Evolutionary conservation across 1,284 basidiomycete genomes (phyloP).

Genomic region (Apiotrichum montevideense): DNA sequence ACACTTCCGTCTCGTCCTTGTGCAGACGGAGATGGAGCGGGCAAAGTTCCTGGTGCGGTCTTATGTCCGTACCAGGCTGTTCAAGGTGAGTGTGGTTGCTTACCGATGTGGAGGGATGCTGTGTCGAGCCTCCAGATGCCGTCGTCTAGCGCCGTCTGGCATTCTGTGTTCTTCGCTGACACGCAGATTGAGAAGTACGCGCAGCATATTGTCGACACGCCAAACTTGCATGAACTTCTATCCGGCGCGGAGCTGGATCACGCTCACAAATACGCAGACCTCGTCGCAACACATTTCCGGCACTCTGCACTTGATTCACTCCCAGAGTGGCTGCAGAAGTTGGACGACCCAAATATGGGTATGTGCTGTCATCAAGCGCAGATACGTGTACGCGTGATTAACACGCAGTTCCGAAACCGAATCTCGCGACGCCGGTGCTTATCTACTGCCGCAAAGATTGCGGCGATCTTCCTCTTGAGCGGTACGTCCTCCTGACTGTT

Average conservation of each 20-base stretch:
- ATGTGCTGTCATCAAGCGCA: constrained; percentile 13
- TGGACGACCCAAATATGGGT: constrained; percentile 58
- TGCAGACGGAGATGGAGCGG: constrained; percentile 85
- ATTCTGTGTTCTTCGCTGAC: not conserved
- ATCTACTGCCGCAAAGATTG: constrained; percentile 67
- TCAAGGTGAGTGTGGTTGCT: constrained; percentile 56
- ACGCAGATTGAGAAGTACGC: constrained; percentile 77
- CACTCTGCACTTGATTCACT: constrained; percentile 69
- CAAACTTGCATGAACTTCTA: constrained; percentile 62
- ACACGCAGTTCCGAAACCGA: constrained; percentile 51
- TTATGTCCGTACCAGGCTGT: constrained; percentile 75
- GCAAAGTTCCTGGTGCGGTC: constrained; percentile 82
- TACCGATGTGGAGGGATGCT: too few relatives aligned
- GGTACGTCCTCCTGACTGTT: constrained; percentile 52
- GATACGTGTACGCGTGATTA: not conserved
- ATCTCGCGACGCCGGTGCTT: constrained; percentile 67
- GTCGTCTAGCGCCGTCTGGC: too few relatives aligned
- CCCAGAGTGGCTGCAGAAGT: constrained; percentile 62
- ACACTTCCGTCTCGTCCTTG: constrained; percentile 81
- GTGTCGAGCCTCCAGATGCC: too few relatives aligned
- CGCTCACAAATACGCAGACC: constrained; percentile 65
- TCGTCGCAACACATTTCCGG: constrained; percentile 67
- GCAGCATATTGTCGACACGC: constrained; percentile 63
- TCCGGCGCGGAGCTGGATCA: constrained; percentile 74
- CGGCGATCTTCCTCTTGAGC: constrained; percentile 58